Percentiles rank a stretch among this genome's conserved stretches.
These are phyloP conservation scores for Yamadazyma conglobata DNA, from an alignment of 1,139 yeast genomes.

Conservation along the genomic window DNA sequence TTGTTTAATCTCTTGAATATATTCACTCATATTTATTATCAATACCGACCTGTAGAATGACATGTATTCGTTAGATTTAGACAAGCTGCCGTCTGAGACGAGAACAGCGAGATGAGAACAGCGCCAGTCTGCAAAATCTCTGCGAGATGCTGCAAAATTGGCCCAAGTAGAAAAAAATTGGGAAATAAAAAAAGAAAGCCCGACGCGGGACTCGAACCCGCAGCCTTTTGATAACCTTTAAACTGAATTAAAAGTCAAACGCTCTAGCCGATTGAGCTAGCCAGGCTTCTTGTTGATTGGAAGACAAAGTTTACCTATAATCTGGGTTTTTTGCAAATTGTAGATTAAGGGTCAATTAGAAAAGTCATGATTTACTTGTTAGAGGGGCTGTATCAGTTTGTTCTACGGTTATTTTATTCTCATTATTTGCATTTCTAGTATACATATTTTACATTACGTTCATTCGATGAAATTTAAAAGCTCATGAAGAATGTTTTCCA, in stretches of 20 bases:
- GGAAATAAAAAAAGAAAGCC: conserved; percentile 13
- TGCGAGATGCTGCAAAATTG: no score
- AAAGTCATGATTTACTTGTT: no score
- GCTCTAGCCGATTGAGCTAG: conserved; percentile 23
- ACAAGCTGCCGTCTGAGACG: no score
- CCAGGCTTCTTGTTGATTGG: conserved; percentile 13
- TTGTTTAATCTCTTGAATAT: conserved; percentile 10
- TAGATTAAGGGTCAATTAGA: no score
- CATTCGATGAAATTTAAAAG: conserved; percentile 33
- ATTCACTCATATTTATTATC: conserved; percentile 7
- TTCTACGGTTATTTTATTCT: no score
- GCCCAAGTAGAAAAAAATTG: no score
- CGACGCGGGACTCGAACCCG: conserved; percentile 23
- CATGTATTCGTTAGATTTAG: no score
- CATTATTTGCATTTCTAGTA: no score
- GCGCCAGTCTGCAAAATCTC: no score
- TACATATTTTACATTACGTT: conserved; percentile 3
- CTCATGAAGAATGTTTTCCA: conserved; percentile 41
- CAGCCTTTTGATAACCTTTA: conserved; percentile 17
- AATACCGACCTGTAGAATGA: background rate
- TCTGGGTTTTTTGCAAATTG: background rate
- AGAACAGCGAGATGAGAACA: no score
- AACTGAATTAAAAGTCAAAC: conserved; percentile 16
- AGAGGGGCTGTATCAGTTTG: no score
- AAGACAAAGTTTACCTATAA: background rate